Percentiles rank a stretch among this genome's conserved stretches.
Evolutionary conservation across 2,329 filamentous ascomycete genomes (phyloP).

Genomic region (Geoglossum cookeanum): DNA sequence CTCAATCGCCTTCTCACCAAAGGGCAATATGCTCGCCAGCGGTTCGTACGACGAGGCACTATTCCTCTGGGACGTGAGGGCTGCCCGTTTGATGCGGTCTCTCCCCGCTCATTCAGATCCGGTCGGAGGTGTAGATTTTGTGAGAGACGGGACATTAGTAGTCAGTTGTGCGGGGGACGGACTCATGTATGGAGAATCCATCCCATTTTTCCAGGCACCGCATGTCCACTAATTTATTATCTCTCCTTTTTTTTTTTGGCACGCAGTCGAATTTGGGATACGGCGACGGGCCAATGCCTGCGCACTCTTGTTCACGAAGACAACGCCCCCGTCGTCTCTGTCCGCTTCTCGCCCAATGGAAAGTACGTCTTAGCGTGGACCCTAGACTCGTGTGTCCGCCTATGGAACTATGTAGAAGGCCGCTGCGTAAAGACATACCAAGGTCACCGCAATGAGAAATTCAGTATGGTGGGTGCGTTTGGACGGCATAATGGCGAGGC

Average conservation of each 20-base stretch:
- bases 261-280: constrained; percentile 74
- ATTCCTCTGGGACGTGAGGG: constrained; percentile 88
- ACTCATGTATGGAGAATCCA: constrained; percentile 31
- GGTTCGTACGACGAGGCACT: constrained; percentile 96
- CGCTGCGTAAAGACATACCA: constrained; percentile 94
- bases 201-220: background rate
- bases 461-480: constrained; percentile 71
- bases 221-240: background rate
- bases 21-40: constrained; percentile 89
- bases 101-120: constrained; percentile 90
- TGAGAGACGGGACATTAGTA: constrained; percentile 76
- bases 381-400: constrained; percentile 68
- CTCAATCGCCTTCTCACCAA: constrained; percentile 85
- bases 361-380: constrained; percentile 85
- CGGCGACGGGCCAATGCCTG: constrained; percentile 81
- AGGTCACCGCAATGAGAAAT: constrained; percentile 69
- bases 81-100: constrained; percentile 70
- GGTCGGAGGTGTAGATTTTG: constrained; percentile 84
- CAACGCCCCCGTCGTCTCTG: constrained; percentile 72
- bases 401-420: constrained; percentile 91
- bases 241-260: background rate
- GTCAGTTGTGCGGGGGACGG: constrained; percentile 86
- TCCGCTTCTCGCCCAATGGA: constrained; percentile 86
- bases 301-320: constrained; percentile 93
- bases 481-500: constrained; percentile 28